A percentile compares a stretch with the other conserved stretches of the same genome.
Evolutionary conservation across 805 yeast species (phyloP).

Genomic region (Ogataea pilisensis): DNA sequence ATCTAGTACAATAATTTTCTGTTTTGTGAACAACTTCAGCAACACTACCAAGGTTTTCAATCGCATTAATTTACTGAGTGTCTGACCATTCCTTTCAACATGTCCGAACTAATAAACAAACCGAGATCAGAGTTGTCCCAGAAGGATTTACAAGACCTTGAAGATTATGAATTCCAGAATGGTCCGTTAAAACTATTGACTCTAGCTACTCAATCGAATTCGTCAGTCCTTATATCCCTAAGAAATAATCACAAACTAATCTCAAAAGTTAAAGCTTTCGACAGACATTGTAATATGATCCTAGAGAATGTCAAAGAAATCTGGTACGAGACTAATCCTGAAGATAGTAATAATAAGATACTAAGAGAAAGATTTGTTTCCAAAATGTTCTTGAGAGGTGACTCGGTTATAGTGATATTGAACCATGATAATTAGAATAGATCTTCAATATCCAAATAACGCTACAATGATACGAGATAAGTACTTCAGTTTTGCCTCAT

Average conservation of each 20-base stretch:
- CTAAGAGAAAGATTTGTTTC: constrained; percentile 72
- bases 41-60: no score
- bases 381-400: constrained; percentile 92
- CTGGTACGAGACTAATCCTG: constrained; percentile 52
- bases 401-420: constrained; percentile 82
- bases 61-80: no score
- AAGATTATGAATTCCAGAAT: constrained; percentile 82
- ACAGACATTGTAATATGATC: constrained; percentile 92
- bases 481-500: no score
- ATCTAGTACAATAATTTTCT: no score
- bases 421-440: constrained; percentile 14
- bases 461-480: no score
- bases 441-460: no score
- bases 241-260: constrained; percentile 91
- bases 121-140: constrained; percentile 79
- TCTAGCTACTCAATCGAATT: constrained; percentile 67
- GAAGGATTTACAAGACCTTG: constrained; percentile 72
- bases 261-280: constrained; percentile 90
- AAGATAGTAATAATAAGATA: constrained; percentile 45
- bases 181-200: constrained; percentile 93
- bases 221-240: constrained; percentile 81
- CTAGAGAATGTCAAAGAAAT: constrained; percentile 88
- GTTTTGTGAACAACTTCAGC: no score
- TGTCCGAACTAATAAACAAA: constrained; percentile 57
- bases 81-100: constrained; percentile 31